These are phyloP conservation scores for Mycosarcoma maydis DNA, from an alignment of 1,284 basidiomycete genomes.

Conservation along the genomic window DNA sequence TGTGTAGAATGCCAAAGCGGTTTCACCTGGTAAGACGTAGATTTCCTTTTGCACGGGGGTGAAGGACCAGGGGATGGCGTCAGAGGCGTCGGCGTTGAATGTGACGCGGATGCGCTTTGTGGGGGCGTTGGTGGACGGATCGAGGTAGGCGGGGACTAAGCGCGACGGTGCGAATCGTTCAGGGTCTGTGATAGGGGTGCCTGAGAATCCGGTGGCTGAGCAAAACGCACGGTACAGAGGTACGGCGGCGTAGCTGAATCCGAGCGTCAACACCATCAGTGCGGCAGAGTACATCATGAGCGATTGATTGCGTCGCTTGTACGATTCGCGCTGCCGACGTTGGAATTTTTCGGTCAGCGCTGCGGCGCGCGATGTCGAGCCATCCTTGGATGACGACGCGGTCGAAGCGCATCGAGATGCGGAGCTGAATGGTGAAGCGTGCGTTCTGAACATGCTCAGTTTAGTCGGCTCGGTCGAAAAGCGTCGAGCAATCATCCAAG, in stretches of 20 bases:
- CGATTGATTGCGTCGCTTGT: conserved; percentile 72
- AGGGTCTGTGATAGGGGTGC: conserved; percentile 81
- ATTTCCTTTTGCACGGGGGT: conserved; percentile 89
- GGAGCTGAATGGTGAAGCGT: conserved; percentile 17
- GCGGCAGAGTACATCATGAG: conserved; percentile 83
- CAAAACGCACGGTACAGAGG: conserved; percentile 98
- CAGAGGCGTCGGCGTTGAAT: conserved; percentile 91
- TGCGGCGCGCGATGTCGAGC: conserved; percentile 9
- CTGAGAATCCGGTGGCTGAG: conserved; percentile 94
- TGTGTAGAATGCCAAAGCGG: conserved; percentile 93
- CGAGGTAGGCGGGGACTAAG: conserved; percentile 50
- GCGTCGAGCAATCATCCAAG: background rate
- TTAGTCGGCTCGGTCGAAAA: background rate
- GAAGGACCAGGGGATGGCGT: conserved; percentile 92
- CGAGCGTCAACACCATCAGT: conserved; percentile 81
- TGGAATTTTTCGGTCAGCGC: conserved; percentile 35
- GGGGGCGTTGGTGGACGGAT: conserved; percentile 67
- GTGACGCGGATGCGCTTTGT: conserved; percentile 80
- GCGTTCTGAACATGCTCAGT: conserved; percentile 4
- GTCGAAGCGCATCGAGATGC: conserved; percentile 8
- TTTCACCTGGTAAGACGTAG: conserved; percentile 92
- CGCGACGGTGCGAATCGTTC: conserved; percentile 55
- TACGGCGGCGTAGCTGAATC: conserved; percentile 92
- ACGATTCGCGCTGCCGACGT: conserved; percentile 36
- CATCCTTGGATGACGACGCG: background rate